Percentiles rank a stretch among this genome's conserved stretches.
Conservation (phyloP, 805 yeast genomes). For the Wickerhamomyces pijperi region DNA sequence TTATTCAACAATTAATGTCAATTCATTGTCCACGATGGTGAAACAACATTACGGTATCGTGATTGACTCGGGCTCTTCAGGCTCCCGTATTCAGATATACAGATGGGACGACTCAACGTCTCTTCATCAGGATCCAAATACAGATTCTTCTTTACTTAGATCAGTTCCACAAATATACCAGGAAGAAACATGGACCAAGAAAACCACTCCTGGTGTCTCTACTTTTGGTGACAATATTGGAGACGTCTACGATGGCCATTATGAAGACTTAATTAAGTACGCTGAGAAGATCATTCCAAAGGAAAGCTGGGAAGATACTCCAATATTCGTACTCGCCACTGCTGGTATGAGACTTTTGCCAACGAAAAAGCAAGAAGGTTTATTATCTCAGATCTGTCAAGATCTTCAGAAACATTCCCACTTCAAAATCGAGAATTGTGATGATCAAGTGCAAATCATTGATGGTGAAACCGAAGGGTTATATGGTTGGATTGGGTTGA, state of each 20-base stretch:
- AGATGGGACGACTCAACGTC: constrained; percentile 54
- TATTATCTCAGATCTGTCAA: constrained; percentile 53
- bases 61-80: constrained; percentile 92
- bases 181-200: constrained; percentile 56
- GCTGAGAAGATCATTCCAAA: constrained; percentile 66
- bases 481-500: constrained; percentile 91
- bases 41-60: constrained; percentile 63
- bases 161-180: constrained; percentile 63
- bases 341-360: constrained; percentile 91
- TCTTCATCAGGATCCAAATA: constrained; percentile 19
- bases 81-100: constrained; percentile 79
- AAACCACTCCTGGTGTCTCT: constrained; percentile 80
- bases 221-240: constrained; percentile 42
- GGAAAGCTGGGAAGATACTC: constrained; percentile 52
- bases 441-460: constrained; percentile 67
- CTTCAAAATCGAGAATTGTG: constrained; percentile 48
- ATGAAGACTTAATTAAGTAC: constrained; percentile 48
- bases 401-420: constrained; percentile 40
- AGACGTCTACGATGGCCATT: constrained; percentile 62
- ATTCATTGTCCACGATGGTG: too few species aligned
- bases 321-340: constrained; percentile 85
- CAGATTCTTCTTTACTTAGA: constrained; percentile 24
- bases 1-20: too few species aligned
- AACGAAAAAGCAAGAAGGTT: constrained; percentile 34
- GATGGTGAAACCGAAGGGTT: constrained; percentile 94